Base-by-base conservation (phyloP, 495 filamentous ascomycete species). In the Poronia punctata region DNA sequence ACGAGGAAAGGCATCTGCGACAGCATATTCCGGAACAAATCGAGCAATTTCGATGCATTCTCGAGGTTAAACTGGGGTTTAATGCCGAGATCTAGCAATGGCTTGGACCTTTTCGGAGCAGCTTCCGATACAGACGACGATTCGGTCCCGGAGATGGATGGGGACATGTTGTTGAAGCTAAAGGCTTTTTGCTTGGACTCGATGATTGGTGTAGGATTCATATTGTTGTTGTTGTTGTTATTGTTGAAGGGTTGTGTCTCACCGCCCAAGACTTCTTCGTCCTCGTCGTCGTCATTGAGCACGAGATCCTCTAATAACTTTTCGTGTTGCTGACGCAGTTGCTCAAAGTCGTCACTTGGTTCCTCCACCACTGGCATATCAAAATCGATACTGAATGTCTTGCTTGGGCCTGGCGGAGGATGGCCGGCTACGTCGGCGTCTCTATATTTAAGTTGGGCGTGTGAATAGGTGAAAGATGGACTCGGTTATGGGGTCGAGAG, bases 341-440 rank as follows among this genome's bases (percentile, higher is more conserved):
- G 33, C 12, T 68, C 63, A 22, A 69, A 52, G 40, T 48, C 46
- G 40, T 59, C 56, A 22, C 43, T 36, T 4, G 56, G 40, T 28
- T 64, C 61, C 3, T 52, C 52, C 14, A 49, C 53, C 15, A 38
- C 37, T 1, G 60, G 52, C 53, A 70, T 61, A 25, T 61, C 49
- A 39, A 72, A 67, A 59, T 72, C 66, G 50, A 72, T 72, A 32
- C 64, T 70, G 44, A 72, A 72, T 23, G 65, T 72, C 46, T 65
- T 64, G 46, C 64, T 66, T 5, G 67, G 67, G 4, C 60, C 61
- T n/a, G 64, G 50, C 2, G 60, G 58, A 7, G 60, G 55, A 10
- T 51, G 52, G 2, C 23, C 9, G 12, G 34, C 27, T 9, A 35
- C 24, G 30, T 50, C 35, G 7, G 38, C 32, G 24, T 54, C 46